phyloP scores from a whole-genome alignment of 2,329 filamentous ascomycete species.

The Alternaria infectoria region DNA sequence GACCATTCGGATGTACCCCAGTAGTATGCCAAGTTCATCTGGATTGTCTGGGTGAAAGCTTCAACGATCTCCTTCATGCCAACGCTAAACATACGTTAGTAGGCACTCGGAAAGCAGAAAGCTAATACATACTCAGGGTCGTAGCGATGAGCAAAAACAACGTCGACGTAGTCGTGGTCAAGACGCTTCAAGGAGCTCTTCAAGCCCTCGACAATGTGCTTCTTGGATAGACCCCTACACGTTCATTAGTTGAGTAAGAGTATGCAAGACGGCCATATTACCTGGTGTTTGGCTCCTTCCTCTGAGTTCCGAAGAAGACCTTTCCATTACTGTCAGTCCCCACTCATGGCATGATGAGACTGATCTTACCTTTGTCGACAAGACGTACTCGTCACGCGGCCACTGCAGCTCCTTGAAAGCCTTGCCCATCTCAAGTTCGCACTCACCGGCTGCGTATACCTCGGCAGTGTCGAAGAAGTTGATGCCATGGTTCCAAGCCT shows the following conservation, averaged over 20 bases:
- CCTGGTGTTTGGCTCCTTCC: slow-evolving; percentile 64
- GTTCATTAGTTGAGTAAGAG: background rate
- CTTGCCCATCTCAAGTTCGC: slow-evolving; percentile 65
- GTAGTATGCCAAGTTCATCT: slow-evolving; percentile 64
- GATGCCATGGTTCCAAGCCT: slow-evolving; percentile 58
- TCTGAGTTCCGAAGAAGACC: slow-evolving; percentile 62
- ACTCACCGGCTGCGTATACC: slow-evolving; percentile 64
- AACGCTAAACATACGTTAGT: slow-evolving; percentile 47
- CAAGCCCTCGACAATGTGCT: slow-evolving; percentile 64
- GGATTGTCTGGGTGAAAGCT: slow-evolving; percentile 58
- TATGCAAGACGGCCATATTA: background rate
- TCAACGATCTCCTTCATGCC: slow-evolving; percentile 69
- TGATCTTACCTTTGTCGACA: slow-evolving; percentile 32
- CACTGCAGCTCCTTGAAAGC: slow-evolving; percentile 56
- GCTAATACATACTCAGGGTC: slow-evolving; percentile 52
- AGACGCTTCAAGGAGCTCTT: slow-evolving; percentile 65
- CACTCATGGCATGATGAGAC: background rate
- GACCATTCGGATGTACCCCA: slow-evolving; percentile 65
- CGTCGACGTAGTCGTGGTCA: slow-evolving; percentile 69
- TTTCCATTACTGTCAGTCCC: slow-evolving; percentile 28
- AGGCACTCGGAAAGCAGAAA: background rate
- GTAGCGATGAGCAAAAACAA: slow-evolving; percentile 67
- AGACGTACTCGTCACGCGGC: slow-evolving; percentile 50
- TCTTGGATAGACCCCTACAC: slow-evolving; percentile 52
- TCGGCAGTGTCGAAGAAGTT: slow-evolving; percentile 61